Evolutionary conservation across 2,329 filamentous ascomycete species (phyloP).

Genomic region (Tolypocladium tropicale): DNA sequence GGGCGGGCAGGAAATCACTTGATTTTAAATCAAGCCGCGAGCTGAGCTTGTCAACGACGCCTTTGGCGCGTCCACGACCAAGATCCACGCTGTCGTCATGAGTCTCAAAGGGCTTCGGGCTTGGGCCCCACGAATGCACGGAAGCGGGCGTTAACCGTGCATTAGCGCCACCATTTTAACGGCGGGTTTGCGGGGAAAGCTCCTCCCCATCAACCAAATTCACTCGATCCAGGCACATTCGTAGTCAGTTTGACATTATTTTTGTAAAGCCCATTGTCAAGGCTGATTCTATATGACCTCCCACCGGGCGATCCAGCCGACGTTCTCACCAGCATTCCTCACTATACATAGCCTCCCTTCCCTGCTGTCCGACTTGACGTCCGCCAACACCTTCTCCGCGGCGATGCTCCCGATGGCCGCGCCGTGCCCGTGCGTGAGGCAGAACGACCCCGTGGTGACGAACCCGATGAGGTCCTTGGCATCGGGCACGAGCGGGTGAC

Average conservation of each 20-base stretch:
- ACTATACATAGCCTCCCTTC: conserved; percentile 62
- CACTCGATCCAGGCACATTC: not conserved
- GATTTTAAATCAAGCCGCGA: not conserved
- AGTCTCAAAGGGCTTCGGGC: not conserved
- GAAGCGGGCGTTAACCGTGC: not conserved
- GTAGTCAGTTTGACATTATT: not conserved
- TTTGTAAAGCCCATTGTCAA: not conserved
- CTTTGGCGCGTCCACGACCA: not conserved
- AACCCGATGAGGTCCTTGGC: conserved; percentile 78
- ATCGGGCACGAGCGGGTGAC: conserved; percentile 61
- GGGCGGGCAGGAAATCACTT: not conserved
- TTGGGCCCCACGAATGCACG: not conserved
- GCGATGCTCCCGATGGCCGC: conserved; percentile 65
- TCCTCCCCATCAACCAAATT: not conserved
- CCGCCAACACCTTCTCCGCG: conserved; percentile 42
- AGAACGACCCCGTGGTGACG: conserved; percentile 78
- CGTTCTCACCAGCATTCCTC: conserved; percentile 64
- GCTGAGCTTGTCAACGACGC: not conserved
- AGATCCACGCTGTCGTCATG: not conserved
- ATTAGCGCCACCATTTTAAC: not conserved
- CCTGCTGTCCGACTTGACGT: conserved; percentile 18
- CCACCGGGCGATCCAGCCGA: conserved; percentile 75
- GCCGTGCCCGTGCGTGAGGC: conserved; percentile 64
- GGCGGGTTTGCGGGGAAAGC: not conserved
- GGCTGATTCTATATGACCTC: conserved; percentile 40